A percentile compares a stretch with the other conserved stretches of the same genome.
Conservation (phyloP, 2,329 filamentous ascomycete genomes). For the Thielaviopsis musarum region DNA sequence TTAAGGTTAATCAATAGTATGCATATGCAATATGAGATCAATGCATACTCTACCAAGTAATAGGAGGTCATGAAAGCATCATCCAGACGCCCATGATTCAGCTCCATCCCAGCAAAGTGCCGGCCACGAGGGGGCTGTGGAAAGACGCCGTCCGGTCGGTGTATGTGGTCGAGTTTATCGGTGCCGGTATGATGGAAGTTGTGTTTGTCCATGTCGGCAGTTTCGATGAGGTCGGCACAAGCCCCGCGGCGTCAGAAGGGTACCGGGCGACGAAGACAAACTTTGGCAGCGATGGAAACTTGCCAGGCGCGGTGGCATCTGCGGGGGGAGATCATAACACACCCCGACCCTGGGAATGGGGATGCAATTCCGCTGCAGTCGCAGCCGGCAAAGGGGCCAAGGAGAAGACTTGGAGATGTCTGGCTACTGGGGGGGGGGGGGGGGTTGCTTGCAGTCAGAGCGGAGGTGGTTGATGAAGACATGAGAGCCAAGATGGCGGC, state of each 20-base stretch:
- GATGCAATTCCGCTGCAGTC: not conserved
- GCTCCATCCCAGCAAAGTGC: not conserved
- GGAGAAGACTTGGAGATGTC: too few relatives aligned
- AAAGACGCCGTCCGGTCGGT: not conserved
- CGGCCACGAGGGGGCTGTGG: not conserved
- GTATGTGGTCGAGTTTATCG: not conserved
- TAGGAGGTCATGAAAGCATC: not conserved
- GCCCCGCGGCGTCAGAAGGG: not conserved
- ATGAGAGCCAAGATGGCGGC: too few relatives aligned
- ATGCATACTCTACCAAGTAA: not conserved
- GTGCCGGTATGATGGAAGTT: not conserved
- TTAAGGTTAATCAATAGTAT: too few relatives aligned
- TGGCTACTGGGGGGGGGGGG: too few relatives aligned
- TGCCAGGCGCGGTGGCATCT: not conserved
- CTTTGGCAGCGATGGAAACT: not conserved
- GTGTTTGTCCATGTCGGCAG: not conserved
- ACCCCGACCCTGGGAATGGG: not conserved
- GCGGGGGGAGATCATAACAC: not conserved
- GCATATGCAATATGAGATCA: too few relatives aligned
- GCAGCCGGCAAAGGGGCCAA: not conserved
- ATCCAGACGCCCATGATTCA: not conserved
- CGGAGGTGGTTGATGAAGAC: too few relatives aligned
- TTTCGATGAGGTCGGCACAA: not conserved
- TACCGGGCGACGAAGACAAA: not conserved
- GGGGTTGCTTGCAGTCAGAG: too few relatives aligned